phyloP scores from a whole-genome alignment of 2,329 filamentous ascomycete species.

The Paramyrothecium sp. region DNA sequence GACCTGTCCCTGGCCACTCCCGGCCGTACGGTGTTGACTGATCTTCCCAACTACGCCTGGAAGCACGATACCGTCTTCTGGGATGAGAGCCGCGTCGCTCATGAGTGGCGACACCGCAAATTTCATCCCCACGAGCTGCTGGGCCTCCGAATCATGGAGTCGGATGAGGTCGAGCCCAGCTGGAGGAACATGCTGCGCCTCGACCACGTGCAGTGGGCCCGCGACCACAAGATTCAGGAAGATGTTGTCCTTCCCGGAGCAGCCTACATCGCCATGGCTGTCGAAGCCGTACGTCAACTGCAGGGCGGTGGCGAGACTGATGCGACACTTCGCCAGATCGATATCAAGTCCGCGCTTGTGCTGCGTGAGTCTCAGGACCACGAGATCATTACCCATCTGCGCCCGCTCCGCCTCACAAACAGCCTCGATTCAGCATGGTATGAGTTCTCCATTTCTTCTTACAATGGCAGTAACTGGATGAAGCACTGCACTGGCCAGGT shows the following conservation, averaged over 20 bases:
- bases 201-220: conserved; percentile 31
- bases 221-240: conserved; percentile 41
- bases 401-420: conserved; percentile 19
- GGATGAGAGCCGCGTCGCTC: background rate
- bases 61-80: conserved; percentile 1
- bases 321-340: background rate
- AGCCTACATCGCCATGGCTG: conserved; percentile 28
- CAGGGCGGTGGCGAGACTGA: background rate
- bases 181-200: conserved; percentile 7
- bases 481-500: conserved; percentile 18
- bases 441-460: conserved; percentile 25
- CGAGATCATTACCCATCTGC: conserved; percentile 30
- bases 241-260: conserved; percentile 37
- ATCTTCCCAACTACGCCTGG: conserved; percentile 1
- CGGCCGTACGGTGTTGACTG: background rate
- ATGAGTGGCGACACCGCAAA: background rate
- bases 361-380: background rate
- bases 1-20: background rate
- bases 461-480: conserved; percentile 16
- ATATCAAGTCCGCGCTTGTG: background rate
- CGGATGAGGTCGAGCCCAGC: background rate
- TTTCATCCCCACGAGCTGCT: conserved; percentile 1
- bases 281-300: conserved; percentile 13
- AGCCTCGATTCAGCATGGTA: conserved; percentile 22
- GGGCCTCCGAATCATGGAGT: background rate